phyloP scores from a whole-genome alignment of 2,329 filamentous ascomycete genomes.

The Colletotrichum gloeosporioides region DNA sequence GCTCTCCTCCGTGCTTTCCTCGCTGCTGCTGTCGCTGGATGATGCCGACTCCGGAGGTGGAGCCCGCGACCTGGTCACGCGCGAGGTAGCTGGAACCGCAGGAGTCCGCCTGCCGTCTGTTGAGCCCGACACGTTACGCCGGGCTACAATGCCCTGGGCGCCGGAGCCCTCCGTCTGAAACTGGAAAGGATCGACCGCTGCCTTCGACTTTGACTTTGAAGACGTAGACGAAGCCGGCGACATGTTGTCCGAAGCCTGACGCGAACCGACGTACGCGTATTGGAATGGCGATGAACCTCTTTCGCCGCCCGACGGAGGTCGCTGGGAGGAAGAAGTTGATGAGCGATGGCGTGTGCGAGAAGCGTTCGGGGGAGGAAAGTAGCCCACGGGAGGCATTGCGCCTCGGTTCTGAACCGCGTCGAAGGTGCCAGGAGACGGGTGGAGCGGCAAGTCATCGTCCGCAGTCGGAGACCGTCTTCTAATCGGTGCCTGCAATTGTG shows the following conservation, averaged over 20 bases:
- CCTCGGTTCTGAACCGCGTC: conserved; percentile 38
- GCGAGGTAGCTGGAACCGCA: conserved; percentile 32
- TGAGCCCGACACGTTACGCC: conserved; percentile 42
- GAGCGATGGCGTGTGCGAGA: conserved; percentile 47
- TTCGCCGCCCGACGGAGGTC: conserved; percentile 38
- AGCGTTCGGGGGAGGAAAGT: conserved; percentile 53
- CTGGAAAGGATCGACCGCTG: conserved; percentile 52
- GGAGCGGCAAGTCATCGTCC: conserved; percentile 42
- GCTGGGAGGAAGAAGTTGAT: conserved; percentile 44
- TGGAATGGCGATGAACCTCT: conserved; percentile 48
- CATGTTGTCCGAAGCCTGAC: conserved; percentile 51
- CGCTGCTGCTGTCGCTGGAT: conserved; percentile 31
- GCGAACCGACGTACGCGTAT: conserved; percentile 47
- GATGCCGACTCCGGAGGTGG: conserved; percentile 34
- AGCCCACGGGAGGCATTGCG: conserved; percentile 53
- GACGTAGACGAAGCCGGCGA: conserved; percentile 32
- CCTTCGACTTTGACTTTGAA: conserved; percentile 30
- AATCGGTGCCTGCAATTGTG: conserved; percentile 51
- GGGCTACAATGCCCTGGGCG: conserved; percentile 36
- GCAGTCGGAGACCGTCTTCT: conserved; percentile 39
- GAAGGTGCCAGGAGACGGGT: conserved; percentile 42
- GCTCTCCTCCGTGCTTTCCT: conserved; percentile 33
- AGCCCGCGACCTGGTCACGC: conserved; percentile 35
- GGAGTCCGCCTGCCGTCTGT: conserved; percentile 31
- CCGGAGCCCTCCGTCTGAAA: conserved; percentile 55